phyloP scores from a whole-genome alignment of 2,329 filamentous ascomycete species.

The Neonectria punicea region DNA sequence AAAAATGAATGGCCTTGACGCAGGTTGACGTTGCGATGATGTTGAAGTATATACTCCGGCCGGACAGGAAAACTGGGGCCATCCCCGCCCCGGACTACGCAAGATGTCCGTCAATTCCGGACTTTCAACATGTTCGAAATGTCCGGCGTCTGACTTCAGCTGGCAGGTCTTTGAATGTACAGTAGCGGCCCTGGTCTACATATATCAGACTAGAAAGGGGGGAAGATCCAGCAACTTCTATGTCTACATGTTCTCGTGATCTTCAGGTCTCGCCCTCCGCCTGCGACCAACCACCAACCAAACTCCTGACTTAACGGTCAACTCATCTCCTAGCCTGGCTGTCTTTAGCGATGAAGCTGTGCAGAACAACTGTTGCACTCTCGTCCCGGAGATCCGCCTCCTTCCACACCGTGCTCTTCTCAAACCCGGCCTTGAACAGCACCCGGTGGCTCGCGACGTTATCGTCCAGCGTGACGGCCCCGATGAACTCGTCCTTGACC shows the following conservation, averaged over 20 bases:
- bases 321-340: no score
- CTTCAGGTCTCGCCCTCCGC: neutral
- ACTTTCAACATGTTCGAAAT: constrained; percentile 9
- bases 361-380: constrained; percentile 32
- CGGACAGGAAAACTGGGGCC: neutral
- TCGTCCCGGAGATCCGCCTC: constrained; percentile 40
- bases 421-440: constrained; percentile 66
- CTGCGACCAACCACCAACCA: no score
- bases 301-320: no score
- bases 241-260: neutral
- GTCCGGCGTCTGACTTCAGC: constrained; percentile 3
- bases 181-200: neutral
- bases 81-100: constrained; percentile 6
- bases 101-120: constrained; percentile 6
- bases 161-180: neutral
- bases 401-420: constrained; percentile 54
- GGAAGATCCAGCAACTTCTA: neutral
- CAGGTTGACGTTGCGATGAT: neutral
- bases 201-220: neutral
- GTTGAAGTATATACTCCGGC: constrained; percentile 8
- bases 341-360: constrained; percentile 39
- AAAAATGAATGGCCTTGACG: neutral
- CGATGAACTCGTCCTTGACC: constrained; percentile 53
- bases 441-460: constrained; percentile 67
- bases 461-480: constrained; percentile 58